Conservation (phyloP, 1,139 yeast genomes). For the Suhomyces ambrosiae region DNA sequence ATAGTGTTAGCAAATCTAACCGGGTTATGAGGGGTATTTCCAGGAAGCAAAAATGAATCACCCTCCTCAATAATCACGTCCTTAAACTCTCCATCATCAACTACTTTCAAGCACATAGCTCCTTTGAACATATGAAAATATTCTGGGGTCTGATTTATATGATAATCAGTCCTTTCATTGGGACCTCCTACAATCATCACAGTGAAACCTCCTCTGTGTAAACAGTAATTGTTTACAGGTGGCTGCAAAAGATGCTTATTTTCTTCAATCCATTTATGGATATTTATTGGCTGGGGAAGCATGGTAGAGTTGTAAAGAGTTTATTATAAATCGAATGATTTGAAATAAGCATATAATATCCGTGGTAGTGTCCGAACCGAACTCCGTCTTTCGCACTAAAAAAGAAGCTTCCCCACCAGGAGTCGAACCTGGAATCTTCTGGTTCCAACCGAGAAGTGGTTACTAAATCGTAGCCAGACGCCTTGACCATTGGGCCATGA, state of each 20-base stretch:
- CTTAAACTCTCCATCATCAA: conserved; percentile 75
- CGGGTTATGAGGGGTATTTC: conserved; percentile 87
- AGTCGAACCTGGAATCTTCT: conserved; percentile 94
- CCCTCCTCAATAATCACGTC: conserved; percentile 82
- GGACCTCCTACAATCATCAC: conserved; percentile 97
- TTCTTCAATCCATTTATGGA: conserved; percentile 78
- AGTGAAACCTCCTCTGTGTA: conserved; percentile 89
- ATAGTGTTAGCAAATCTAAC: conserved; percentile 83
- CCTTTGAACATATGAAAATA: conserved; percentile 91
- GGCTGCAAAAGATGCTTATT: conserved; percentile 78
- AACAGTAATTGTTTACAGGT: conserved; percentile 88
- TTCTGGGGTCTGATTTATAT: conserved; percentile 91
- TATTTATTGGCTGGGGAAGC: conserved; percentile 72
- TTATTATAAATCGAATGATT: conserved; percentile 3
- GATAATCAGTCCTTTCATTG: conserved; percentile 90
- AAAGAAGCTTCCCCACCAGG: conserved; percentile 86
- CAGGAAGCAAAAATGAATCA: conserved; percentile 82
- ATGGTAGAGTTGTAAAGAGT: conserved; percentile 27
- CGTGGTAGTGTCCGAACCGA: neutral
- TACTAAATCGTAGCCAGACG: conserved; percentile 56
- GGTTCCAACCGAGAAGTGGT: conserved; percentile 60
- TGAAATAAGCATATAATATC: neutral
- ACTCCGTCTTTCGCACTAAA: conserved; percentile 12
- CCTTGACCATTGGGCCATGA: conserved; percentile 61
- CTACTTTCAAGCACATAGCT: conserved; percentile 79